Evolutionary conservation across 768 basidiomycete species (phyloP), one percentile per base, ranked within the genome.

Genomic region (Lanmaoa pseudosensibilis): DNA sequence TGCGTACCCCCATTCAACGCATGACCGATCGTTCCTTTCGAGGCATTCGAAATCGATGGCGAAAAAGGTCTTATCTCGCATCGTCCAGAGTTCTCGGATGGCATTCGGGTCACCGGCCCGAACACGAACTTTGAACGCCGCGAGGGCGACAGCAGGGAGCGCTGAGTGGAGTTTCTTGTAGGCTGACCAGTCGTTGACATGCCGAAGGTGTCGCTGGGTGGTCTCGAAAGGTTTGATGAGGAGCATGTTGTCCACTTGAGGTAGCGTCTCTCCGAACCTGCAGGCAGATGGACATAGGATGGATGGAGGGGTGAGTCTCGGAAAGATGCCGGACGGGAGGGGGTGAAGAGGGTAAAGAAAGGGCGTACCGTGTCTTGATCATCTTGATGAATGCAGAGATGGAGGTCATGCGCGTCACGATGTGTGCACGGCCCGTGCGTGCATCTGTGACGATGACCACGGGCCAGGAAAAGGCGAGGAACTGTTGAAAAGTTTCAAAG

Each of bases 381-480:
- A 92, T 93, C 74, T 86, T 89, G 46, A 90, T 70, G 63, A 93
- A 93, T 2, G 88, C 85, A 5, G 81, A 80, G 46, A 93, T 78
- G 33, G 86, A 87, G 4, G 78, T 84, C 58, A 84, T 72, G 46
- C 87, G 81, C n/a, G 90, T 92, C 23, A 89, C 89, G 52, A 93
- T 86, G 69, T 92, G 90, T 0, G 88, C 83, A 58, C 80, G 79
- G 18, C 88, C 86, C 1, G 91, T 89, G 68, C 78, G 80, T 41
- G 77, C 67, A 67, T 92, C 88, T 36, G 91, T 92, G 43, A 90
- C 82, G 1, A 84, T 84, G 58, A 93, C 86, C 18, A 82, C 84
- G 5, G 91, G 91, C 91, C 90, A 93, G 39, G 87, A 88, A 69
- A 92, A 92, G 13, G 81, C 77, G 36, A 93, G 77, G 69, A 93